Evolutionary conservation across 1,139 yeast genomes (phyloP), one percentile per base, ranked within the genome.

Genomic region (Hemisphaericaspora subhashii): DNA sequence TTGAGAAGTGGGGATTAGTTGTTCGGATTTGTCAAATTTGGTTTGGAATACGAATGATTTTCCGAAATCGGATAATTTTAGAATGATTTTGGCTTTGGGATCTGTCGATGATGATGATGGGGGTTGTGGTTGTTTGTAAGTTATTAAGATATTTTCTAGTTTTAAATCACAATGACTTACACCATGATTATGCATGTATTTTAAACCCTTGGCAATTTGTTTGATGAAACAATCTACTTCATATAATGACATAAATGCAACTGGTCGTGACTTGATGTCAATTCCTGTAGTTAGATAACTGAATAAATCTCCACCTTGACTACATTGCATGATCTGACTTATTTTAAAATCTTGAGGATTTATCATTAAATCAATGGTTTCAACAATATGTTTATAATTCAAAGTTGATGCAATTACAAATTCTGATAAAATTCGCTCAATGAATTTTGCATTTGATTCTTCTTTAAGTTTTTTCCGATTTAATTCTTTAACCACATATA

Each of bases 111-210:
- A n/a, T n/a, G n/a, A n/a, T n/a, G 47, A 24, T 67, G 65, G 35
- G 70, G 39, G 33, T 14, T 34, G 20, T 7, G 11, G 32, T 4
- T 33, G 22, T 26, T 45, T 35, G 16, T 60, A 66, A 13, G 51
- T 47, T 7, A 68, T 40, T 26, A 83, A 54, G 23, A 83, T 66
- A 53, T 83, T 83, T 50, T 83, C 90, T 9, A 86, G 80, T 53
- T 83, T 83, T 43, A 79, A 62, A 56, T 83, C 90, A 58, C 88
- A 83, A 56, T 83, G 90, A 0, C 90, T 85, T 11, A 83, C 85
- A 30, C 90, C 90, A 46, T 79, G 84, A 16, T 74, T 69, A 55
- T 83, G 90, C 77, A 83, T 77, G 57, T 79, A 83, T 32, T 77
- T 66, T 15, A 83, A 64, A 2, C 88, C 90, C 50, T 74, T 72